Conservation (phyloP, 2,329 filamentous ascomycete genomes). For the Sporothrix dimorphospora region DNA sequence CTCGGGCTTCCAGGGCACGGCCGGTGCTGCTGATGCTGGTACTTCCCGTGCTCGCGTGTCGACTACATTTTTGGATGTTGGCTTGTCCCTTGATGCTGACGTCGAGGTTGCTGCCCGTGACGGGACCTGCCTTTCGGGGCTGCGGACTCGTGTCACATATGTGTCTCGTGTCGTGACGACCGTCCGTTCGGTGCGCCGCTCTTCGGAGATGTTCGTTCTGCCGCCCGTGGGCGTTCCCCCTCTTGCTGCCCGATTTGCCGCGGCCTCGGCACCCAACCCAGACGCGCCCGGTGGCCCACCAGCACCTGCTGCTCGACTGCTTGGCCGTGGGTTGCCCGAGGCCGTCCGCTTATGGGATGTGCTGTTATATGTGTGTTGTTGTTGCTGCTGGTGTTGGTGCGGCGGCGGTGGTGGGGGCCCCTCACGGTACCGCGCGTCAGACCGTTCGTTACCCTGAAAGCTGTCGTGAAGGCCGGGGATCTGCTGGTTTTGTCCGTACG, state of each 20-base stretch:
- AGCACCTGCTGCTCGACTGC: conserved; percentile 46
- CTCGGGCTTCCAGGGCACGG: conserved; percentile 73
- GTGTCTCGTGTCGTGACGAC: conserved; percentile 65
- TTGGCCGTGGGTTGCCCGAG: conserved; percentile 59
- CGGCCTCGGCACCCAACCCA: conserved; percentile 3
- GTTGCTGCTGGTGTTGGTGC: conserved; percentile 6
- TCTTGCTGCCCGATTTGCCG: conserved; percentile 10
- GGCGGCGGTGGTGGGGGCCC: conserved; percentile 35
- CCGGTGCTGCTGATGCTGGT: conserved; percentile 30
- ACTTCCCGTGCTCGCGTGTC: conserved; percentile 2
- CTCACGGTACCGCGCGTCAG: conserved; percentile 43
- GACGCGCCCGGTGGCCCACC: conserved; percentile 10
- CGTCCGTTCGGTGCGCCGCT: conserved; percentile 59
- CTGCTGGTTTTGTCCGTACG: conserved; percentile 28
- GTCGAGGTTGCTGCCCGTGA: conserved; percentile 42
- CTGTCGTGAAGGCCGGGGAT: conserved; percentile 27
- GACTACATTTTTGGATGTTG: not conserved
- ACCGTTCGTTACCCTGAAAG: conserved; percentile 34
- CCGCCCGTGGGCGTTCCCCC: conserved; percentile 28
- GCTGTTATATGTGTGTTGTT: conserved; percentile 32
- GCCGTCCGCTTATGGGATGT: conserved; percentile 60
- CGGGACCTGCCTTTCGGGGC: conserved; percentile 54
- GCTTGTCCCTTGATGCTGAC: conserved; percentile 36
- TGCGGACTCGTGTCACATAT: conserved; percentile 60
- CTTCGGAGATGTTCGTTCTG: conserved; percentile 44